Evolutionary conservation across 2,329 filamentous ascomycete species (phyloP).

Genomic region (Zarea fungicola): DNA sequence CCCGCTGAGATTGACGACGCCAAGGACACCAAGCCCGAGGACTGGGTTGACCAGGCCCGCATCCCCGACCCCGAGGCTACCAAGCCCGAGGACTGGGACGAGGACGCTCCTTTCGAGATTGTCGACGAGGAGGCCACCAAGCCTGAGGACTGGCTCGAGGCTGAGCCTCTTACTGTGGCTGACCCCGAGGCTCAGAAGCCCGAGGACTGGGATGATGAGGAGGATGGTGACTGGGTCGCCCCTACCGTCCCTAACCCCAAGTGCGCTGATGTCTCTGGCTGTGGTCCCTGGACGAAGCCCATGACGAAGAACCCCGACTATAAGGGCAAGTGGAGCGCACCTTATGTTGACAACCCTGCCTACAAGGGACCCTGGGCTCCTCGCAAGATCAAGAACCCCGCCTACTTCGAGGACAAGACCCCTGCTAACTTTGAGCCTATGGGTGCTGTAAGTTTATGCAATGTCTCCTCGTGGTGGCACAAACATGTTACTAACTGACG

Average conservation of each 20-base stretch:
- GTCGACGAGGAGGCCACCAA: conserved; percentile 86
- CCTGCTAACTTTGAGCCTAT: conserved; percentile 97
- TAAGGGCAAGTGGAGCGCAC: conserved; percentile 98
- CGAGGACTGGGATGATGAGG: conserved; percentile 98
- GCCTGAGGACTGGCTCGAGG: conserved; percentile 93
- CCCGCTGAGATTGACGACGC: conserved; percentile 89
- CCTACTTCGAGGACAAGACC: conserved; percentile 95
- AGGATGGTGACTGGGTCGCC: conserved; percentile 95
- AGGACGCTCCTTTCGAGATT: conserved; percentile 95
- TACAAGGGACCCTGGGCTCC: conserved; percentile 97
- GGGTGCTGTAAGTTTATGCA: conserved; percentile 68
- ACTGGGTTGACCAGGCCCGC: conserved; percentile 91
- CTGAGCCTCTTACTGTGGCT: conserved; percentile 74
- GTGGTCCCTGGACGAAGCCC: conserved; percentile 86
- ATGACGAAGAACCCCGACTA: conserved; percentile 92
- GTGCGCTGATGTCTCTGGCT: conserved; percentile 88
- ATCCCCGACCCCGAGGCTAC: conserved; percentile 88
- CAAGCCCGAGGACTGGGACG: conserved; percentile 98
- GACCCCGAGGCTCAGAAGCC: conserved; percentile 97
- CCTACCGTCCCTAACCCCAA: conserved; percentile 93
- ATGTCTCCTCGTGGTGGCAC: neutral
- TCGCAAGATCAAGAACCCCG: conserved; percentile 93
- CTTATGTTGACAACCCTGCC: conserved; percentile 90
- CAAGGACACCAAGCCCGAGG: conserved; percentile 87
- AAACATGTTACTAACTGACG: conserved; percentile 19